A percentile compares a stretch with the other conserved stretches of the same genome.
Evolutionary conservation across 2,329 filamentous ascomycete species (phyloP).

Genomic region (Pseudovirgaria hyperparasitica): DNA sequence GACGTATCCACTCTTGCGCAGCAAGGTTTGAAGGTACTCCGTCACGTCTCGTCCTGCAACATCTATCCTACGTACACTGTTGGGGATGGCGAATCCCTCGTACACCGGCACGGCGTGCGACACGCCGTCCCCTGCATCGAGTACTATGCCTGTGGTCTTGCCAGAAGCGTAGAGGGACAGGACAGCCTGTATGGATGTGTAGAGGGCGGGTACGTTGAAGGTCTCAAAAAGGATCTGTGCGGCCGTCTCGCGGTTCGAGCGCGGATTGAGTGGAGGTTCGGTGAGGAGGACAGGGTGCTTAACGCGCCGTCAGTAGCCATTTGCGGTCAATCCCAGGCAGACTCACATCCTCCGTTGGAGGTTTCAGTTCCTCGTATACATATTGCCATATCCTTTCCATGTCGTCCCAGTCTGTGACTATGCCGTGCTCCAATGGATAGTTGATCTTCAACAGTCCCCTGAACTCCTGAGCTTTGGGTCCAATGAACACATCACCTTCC

Average conservation of each 20-base stretch:
- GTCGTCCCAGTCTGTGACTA: slow-evolving; percentile 98
- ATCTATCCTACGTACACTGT: slow-evolving; percentile 88
- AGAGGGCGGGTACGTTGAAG: slow-evolving; percentile 93
- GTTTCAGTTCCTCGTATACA: slow-evolving; percentile 94
- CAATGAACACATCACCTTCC: slow-evolving; percentile 95
- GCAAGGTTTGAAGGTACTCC: slow-evolving; percentile 79
- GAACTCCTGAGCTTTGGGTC: slow-evolving; percentile 78
- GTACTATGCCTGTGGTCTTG: slow-evolving; percentile 87
- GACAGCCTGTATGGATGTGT: slow-evolving; percentile 94
- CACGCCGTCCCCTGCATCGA: slow-evolving; percentile 91
- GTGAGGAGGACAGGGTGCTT: slow-evolving; percentile 92
- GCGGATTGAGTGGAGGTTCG: slow-evolving; percentile 88
- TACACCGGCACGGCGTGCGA: slow-evolving; percentile 96
- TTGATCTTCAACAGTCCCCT: slow-evolving; percentile 88
- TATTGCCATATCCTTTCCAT: slow-evolving; percentile 99
- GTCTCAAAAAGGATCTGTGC: slow-evolving; percentile 98
- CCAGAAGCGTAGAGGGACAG: slow-evolving; percentile 92
- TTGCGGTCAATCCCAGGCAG: neutral
- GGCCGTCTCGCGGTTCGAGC: slow-evolving; percentile 88
- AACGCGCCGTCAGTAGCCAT: slow-evolving; percentile 4
- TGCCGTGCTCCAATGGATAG: slow-evolving; percentile 92
- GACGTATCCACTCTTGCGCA: slow-evolving; percentile 84
- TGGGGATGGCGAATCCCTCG: slow-evolving; percentile 93
- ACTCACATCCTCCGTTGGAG: slow-evolving; percentile 83
- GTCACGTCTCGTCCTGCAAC: slow-evolving; percentile 94